Evolutionary conservation across 2,329 filamentous ascomycete species (phyloP).

Genomic region (Fusarium tanahbumbuense): DNA sequence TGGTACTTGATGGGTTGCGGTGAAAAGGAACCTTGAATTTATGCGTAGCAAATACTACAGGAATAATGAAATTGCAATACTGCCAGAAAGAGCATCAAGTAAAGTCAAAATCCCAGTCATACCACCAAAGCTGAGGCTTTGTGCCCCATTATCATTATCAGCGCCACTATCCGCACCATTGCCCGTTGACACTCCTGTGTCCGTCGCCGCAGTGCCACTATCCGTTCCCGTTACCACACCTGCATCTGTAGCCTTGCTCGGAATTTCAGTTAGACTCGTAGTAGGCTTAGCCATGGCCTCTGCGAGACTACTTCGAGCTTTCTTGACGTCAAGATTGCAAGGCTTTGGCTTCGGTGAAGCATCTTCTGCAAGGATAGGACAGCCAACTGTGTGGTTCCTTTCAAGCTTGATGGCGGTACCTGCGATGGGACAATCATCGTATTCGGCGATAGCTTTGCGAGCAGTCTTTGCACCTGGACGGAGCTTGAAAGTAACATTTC

Average conservation of each 20-base stretch:
- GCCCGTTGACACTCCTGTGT: constrained; percentile 60
- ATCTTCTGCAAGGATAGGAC: constrained; percentile 15
- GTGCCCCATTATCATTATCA: not conserved
- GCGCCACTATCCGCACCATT: constrained; percentile 53
- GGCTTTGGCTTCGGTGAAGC: constrained; percentile 22
- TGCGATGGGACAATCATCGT: constrained; percentile 15
- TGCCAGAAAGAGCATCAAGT: not conserved
- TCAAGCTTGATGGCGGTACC: constrained; percentile 23
- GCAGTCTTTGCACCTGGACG: constrained; percentile 13
- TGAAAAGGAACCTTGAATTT: not conserved
- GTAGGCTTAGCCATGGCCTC: constrained; percentile 24
- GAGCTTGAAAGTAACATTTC: constrained; percentile 19
- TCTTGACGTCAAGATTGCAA: constrained; percentile 22
- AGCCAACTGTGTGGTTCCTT: constrained; percentile 23
- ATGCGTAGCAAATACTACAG: not conserved
- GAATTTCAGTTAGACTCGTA: constrained; percentile 18
- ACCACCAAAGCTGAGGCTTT: not conserved
- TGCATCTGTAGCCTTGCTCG: constrained; percentile 5
- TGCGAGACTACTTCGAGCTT: constrained; percentile 19
- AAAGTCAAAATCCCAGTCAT: not conserved
- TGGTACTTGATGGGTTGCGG: accelerated
- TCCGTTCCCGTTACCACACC: constrained; percentile 46
- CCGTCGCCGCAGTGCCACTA: not conserved
- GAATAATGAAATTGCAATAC: not conserved
- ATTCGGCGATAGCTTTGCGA: constrained; percentile 13